Evolutionary conservation across 257 asterid species (phyloP).

Genomic region (Lantana camara): DNA sequence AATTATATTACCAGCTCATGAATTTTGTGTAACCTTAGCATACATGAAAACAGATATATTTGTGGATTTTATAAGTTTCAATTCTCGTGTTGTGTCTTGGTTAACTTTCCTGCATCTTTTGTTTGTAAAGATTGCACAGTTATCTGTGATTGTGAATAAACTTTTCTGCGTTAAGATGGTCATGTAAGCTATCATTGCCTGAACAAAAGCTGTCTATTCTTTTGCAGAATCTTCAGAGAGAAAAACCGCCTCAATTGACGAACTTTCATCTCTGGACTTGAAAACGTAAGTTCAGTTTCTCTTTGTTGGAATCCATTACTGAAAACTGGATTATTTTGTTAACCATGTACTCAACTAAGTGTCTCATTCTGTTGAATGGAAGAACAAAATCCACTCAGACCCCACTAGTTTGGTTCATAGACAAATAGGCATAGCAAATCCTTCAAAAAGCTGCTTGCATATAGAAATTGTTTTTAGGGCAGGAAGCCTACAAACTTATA

Average conservation of each 20-base stretch:
- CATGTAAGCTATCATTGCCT: conserved; percentile 8
- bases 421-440: too few relatives aligned
- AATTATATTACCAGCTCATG: too few relatives aligned
- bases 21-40: not conserved
- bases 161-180: not conserved
- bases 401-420: too few relatives aligned
- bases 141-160: conserved; percentile 12
- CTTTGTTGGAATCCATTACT: conserved; percentile 4
- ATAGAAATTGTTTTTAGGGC: too few relatives aligned
- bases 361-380: not conserved
- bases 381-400: too few relatives aligned
- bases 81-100: conserved; percentile 8
- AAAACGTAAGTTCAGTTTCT: conserved; percentile 50
- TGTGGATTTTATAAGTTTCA: not conserved
- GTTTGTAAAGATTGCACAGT: conserved; percentile 2
- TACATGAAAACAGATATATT: not conserved
- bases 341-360: not conserved
- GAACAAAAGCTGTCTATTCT: conserved; percentile 17
- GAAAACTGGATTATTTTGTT: conserved; percentile 1
- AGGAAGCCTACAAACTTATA: too few relatives aligned
- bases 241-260: conserved; percentile 50
- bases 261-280: conserved; percentile 63
- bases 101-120: not conserved
- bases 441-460: too few relatives aligned
- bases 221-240: conserved; percentile 62